A percentile compares a stretch with the other conserved stretches of the same genome.
These are phyloP conservation scores for Cucumis cinereus DNA, from an alignment of 306 rosid species.

Conservation along the genomic window DNA sequence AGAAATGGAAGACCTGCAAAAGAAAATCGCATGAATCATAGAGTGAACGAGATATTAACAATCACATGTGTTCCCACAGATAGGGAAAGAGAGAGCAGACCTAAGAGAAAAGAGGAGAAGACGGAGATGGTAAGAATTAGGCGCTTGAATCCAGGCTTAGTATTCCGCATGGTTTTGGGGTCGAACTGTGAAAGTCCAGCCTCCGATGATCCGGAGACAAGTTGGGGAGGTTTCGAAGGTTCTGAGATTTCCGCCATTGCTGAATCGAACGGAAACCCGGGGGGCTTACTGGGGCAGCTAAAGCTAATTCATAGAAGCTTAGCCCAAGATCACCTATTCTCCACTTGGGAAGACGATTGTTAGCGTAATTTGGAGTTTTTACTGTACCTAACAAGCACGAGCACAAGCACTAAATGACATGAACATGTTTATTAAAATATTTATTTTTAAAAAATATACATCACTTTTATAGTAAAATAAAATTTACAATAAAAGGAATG, in stretches of 20 bases:
- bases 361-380: too few species aligned
- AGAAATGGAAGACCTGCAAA: slow-evolving; percentile 54
- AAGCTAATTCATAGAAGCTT: background rate
- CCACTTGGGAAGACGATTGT: too few species aligned
- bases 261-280: slow-evolving; percentile 6
- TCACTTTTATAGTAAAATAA: too few species aligned
- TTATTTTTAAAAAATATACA: too few species aligned
- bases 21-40: background rate
- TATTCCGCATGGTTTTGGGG: slow-evolving; percentile 47
- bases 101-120: slow-evolving; percentile 63
- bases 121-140: slow-evolving; percentile 49
- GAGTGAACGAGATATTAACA: background rate
- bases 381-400: too few species aligned
- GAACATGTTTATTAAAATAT: too few species aligned
- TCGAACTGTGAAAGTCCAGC: slow-evolving; percentile 15
- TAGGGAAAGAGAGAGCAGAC: slow-evolving; percentile 17
- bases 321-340: too few species aligned
- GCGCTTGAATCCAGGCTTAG: slow-evolving; percentile 81
- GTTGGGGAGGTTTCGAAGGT: slow-evolving; percentile 12
- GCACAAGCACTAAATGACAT: too few species aligned
- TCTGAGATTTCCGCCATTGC: slow-evolving; percentile 60
- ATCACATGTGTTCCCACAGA: background rate
- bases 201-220: slow-evolving; percentile 1
- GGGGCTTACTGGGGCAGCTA: background rate
- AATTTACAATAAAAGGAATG: too few species aligned